phyloP scores from a whole-genome alignment of 1,284 basidiomycete species.

The Athelia psychrophila region DNA sequence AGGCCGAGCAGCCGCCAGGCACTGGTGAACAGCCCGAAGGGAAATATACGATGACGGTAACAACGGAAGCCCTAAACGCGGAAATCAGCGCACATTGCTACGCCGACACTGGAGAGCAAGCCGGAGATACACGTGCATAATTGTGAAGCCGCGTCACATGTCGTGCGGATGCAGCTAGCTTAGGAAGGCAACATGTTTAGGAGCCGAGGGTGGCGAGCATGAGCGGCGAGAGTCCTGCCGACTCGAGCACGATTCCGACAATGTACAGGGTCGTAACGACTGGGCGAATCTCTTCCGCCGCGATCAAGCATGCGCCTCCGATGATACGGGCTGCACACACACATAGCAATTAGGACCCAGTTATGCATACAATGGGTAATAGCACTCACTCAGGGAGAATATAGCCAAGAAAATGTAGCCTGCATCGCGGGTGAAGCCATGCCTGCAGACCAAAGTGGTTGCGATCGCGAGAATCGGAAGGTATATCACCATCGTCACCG shows the following conservation, averaged over 20 bases:
- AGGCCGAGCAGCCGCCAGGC: conserved; percentile 39
- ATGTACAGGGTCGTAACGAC: no score
- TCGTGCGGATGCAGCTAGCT: no score
- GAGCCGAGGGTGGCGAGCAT: no score
- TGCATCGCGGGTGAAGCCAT: conserved; percentile 51
- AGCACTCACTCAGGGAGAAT: conserved; percentile 43
- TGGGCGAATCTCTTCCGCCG: no score
- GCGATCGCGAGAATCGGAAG: conserved; percentile 46
- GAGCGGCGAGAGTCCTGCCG: no score
- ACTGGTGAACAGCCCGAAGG: conserved; percentile 3
- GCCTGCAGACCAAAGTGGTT: conserved; percentile 40
- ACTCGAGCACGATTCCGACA: no score
- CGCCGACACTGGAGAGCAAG: conserved; percentile 2
- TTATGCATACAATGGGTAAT: background rate
- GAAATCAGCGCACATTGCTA: no score
- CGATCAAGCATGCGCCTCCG: no score
- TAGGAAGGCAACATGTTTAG: no score
- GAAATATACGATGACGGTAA: conserved; percentile 15
- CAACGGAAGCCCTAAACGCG: conserved; percentile 11
- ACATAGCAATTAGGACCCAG: conserved; percentile 8
- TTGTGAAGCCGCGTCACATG: no score
- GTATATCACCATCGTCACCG: conserved; percentile 54
- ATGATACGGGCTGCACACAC: background rate
- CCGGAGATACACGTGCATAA: no score
- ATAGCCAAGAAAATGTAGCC: conserved; percentile 62